Base-by-base conservation (phyloP, 768 basidiomycete genomes). In the Lactarius evosmus region DNA sequence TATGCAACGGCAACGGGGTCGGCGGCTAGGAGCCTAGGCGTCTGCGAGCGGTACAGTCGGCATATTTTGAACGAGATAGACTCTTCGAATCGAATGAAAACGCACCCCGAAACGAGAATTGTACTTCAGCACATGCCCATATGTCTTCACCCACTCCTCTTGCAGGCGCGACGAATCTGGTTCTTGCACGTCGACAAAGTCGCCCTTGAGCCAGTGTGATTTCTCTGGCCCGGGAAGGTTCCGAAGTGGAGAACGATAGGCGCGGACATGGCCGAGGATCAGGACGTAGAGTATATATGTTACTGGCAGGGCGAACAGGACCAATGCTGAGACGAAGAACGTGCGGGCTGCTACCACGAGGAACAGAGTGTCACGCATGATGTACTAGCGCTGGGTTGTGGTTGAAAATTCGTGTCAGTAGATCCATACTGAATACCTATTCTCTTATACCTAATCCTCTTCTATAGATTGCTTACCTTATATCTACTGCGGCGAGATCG, bases 1-100 rank as follows among this genome's bases (percentile, higher is more conserved):
- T 77, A 73, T 4, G 69, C 63, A 17, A 77, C 40, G 1, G 77
- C 78, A 11, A 70, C 66, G 2, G 76, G 71, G 66, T 80, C 79
- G 22, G 72, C 63, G 5, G 76, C 74, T 58, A 73, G 64, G 50
- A 78, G 69, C 41, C 75, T 70, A 12, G 68, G 61, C 17, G 27
- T 1, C 67, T 68, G 49, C n/a, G 8, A 34, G 40, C 3, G 29
- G 27, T 14, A 12, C 27, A 29, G n/a, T 16, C 14, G 25, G 25
- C 44, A 25, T 25, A 46, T 4, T 22, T 46, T 25, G 11, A 46
- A 46, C 29, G 51, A 19, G 29, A 54, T 17, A 12, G 4, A 8
- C 22, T 38, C 27, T 49, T 7, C 25, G 7, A n/a, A 12, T 19
- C 17, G 2, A 16, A 29, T 4, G 14, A n/a, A 27, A 52, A 54